Evolutionary conservation across 192 early-diverging fungal species (phyloP), one percentile per base, ranked within the genome.

Genomic region (Coemansia sp.): DNA sequence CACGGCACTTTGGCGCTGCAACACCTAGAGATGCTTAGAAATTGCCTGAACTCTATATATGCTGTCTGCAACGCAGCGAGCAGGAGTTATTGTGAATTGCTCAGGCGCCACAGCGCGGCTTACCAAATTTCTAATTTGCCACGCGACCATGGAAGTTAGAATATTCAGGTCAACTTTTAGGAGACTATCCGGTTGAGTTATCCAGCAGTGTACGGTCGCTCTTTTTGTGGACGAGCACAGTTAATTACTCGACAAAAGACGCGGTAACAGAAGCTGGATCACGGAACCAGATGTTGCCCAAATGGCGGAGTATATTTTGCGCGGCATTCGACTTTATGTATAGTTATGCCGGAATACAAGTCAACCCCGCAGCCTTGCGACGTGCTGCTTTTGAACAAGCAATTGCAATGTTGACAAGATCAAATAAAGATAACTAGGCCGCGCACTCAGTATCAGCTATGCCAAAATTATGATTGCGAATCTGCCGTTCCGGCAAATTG

Each of bases 41-140:
- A 27, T 24, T 0, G 61, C 56, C 62, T 61, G 58, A 11, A 71
- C 48, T 7, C 39, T 64, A 24, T 65, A 71, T 7, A 71, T 32
- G 9, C 49, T 49, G 11, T 70, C 61, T 0, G 39, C 9, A 2
- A 70, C 64, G 18, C 12, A 27, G 3, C 61, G 41, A 23, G 57
- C 68, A 2, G 61, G 68, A 20, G 64, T 52, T 9, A 70, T 53
- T 1, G 68, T 61, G 2, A 35, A 58, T 41, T 70, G 68, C n/a
- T 70, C 68, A 19, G 19, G 50, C 50, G 50, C 16, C 1, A 51
- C 22, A 12, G 10, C 9, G 3, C 7, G 16, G n/a, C 7, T 16
- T 10, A 18, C n/a, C 22, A 19, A 3, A 10, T 18, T 13, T 0
- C 19, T 7, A 1, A 51, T 51, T 19, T 4, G 10, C 10, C 2